Conservation (phyloP, 2,329 filamentous ascomycete species). For the Ceratocystis destructans region DNA sequence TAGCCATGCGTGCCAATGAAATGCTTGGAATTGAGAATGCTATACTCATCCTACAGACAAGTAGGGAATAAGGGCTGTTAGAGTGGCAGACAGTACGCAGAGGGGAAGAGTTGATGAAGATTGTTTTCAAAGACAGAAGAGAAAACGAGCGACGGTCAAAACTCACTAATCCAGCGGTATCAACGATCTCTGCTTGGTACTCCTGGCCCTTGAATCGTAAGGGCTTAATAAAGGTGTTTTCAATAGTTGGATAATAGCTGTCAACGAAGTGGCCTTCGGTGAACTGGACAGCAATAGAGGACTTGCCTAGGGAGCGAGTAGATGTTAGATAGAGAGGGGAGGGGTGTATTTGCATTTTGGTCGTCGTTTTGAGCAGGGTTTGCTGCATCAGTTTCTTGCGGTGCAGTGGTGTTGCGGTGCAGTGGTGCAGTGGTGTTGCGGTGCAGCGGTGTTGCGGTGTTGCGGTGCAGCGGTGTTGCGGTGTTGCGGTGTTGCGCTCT, state of each 20-base stretch:
- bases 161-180: constrained; percentile 80
- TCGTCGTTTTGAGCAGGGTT: too few relatives aligned
- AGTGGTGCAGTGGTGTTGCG: too few relatives aligned
- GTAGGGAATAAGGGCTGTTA: constrained; percentile 10
- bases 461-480: too few relatives aligned
- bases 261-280: constrained; percentile 98
- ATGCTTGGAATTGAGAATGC: constrained; percentile 94
- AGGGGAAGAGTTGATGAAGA: background rate
- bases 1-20: constrained; percentile 99
- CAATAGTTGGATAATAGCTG: constrained; percentile 97
- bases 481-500: too few relatives aligned
- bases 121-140: background rate
- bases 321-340: background rate
- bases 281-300: constrained; percentile 89
- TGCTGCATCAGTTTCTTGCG: too few relatives aligned
- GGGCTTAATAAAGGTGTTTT: constrained; percentile 95
- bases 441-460: too few relatives aligned
- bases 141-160: constrained; percentile 21
- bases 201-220: constrained; percentile 90
- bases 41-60: constrained; percentile 72
- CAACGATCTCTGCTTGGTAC: constrained; percentile 91
- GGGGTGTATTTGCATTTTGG: background rate
- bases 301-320: constrained; percentile 56
- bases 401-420: too few relatives aligned
- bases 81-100: background rate